Percentiles rank a stretch among this genome's conserved stretches.
Conservation (phyloP, 1,284 basidiomycete species). For the Vanrija sp. region DNA sequence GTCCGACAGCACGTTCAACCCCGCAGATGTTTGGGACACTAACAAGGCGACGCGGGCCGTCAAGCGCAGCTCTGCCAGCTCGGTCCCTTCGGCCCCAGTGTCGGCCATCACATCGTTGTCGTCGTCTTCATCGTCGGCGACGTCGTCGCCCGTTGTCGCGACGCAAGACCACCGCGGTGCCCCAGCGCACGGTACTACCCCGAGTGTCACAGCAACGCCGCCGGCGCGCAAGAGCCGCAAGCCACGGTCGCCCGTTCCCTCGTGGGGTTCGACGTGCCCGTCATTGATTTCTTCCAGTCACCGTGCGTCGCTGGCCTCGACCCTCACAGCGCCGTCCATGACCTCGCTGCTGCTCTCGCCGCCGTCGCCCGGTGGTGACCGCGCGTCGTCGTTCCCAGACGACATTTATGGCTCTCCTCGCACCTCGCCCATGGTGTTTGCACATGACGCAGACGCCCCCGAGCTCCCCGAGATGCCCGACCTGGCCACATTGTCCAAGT, state of each 20-base stretch:
- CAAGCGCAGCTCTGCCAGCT: no score
- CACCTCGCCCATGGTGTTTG: no score
- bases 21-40: background rate
- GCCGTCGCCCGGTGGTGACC: conserved; percentile 3
- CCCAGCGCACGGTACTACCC: background rate
- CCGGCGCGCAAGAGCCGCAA: conserved; percentile 9
- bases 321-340: conserved; percentile 18
- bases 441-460: background rate
- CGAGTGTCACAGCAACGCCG: background rate
- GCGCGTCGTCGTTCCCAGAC: no score
- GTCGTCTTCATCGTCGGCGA: background rate
- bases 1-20: conserved; percentile 6
- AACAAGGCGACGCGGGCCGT: no score
- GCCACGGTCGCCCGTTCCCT: conserved; percentile 15
- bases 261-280: conserved; percentile 19
- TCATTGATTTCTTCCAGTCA: conserved; percentile 16
- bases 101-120: background rate
- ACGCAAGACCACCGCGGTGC: background rate
- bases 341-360: conserved; percentile 17
- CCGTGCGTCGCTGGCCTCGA: conserved; percentile 19
- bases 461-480: conserved; percentile 5
- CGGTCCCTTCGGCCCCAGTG: background rate
- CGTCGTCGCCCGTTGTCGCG: background rate
- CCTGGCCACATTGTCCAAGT: background rate
- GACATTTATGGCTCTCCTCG: no score